Percentiles rank a stretch among this genome's conserved stretches.
phyloP scores from a whole-genome alignment of 495 filamentous ascomycete genomes.

The Coniosporium apollinis region DNA sequence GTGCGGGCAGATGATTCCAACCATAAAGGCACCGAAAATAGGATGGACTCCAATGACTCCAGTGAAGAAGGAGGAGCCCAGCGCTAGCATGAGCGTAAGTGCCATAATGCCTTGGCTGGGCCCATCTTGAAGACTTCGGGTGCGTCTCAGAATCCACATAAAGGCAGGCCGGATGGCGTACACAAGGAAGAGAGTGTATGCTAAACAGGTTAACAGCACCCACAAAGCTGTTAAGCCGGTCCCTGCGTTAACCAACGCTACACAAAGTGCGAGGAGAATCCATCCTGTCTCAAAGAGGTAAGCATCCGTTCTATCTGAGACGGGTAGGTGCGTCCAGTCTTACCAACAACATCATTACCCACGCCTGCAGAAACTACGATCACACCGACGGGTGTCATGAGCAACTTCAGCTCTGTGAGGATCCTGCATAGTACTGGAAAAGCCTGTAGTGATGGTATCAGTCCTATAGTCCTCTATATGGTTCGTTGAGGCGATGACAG shows the following conservation, averaged over 20 bases:
- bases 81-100: conserved; percentile 60
- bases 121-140: conserved; percentile 72
- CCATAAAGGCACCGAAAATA: conserved; percentile 78
- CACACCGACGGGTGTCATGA: conserved; percentile 70
- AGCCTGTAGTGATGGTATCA: conserved; percentile 42
- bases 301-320: conserved; percentile 6
- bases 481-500: conserved; percentile 1
- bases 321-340: conserved; percentile 8
- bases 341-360: conserved; percentile 89
- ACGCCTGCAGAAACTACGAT: conserved; percentile 88
- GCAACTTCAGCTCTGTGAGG: conserved; percentile 77
- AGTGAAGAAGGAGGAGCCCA: conserved; percentile 87
- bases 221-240: conserved; percentile 75
- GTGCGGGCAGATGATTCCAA: conserved; percentile 86
- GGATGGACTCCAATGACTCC: conserved; percentile 83
- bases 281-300: conserved; percentile 31
- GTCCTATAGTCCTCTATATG: neutral
- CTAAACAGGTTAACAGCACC: conserved; percentile 61
- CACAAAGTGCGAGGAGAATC: conserved; percentile 86
- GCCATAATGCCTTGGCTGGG: conserved; percentile 76
- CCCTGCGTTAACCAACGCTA: conserved; percentile 81
- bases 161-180: conserved; percentile 65
- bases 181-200: conserved; percentile 61
- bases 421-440: conserved; percentile 95
- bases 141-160: conserved; percentile 51